These are phyloP conservation scores for Aspergillus phoenicis DNA, from an alignment of 2,329 filamentous ascomycete genomes.

Conservation along the genomic window DNA sequence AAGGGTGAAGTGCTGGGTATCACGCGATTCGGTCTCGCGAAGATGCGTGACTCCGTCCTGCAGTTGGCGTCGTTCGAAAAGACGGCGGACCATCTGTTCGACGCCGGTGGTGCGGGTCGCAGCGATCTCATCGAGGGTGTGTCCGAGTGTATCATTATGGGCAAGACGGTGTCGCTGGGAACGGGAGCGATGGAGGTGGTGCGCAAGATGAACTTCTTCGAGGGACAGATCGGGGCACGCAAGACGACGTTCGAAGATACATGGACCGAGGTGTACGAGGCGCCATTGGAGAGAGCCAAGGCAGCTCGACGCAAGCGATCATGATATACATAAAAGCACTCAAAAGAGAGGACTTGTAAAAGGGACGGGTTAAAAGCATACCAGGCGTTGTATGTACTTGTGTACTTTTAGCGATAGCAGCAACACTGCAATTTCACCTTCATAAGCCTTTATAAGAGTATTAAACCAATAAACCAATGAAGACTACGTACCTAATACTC, in stretches of 20 bases:
- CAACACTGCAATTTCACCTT: background rate
- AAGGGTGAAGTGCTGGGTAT: slow-evolving; percentile 97
- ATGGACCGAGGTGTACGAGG: slow-evolving; percentile 34
- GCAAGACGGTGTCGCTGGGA: slow-evolving; percentile 87
- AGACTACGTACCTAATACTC: too few relatives aligned
- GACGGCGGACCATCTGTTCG: slow-evolving; percentile 95
- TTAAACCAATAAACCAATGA: too few relatives aligned
- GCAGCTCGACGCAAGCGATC: slow-evolving; percentile 9
- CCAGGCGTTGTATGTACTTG: slow-evolving; percentile 4
- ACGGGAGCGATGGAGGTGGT: slow-evolving; percentile 93
- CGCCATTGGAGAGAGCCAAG: slow-evolving; percentile 14
- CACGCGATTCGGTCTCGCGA: slow-evolving; percentile 91
- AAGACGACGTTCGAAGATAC: slow-evolving; percentile 69
- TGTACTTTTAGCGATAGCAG: slow-evolving; percentile 3
- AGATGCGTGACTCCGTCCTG: slow-evolving; percentile 92
- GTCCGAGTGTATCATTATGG: slow-evolving; percentile 96
- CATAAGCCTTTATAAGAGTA: background rate
- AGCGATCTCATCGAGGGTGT: slow-evolving; percentile 91
- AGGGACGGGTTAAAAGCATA: slow-evolving; percentile 10
- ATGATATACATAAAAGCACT: background rate
- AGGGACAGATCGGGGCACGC: slow-evolving; percentile 60
- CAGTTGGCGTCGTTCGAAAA: slow-evolving; percentile 97
- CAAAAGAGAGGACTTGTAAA: slow-evolving; percentile 2
- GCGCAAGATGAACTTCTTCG: slow-evolving; percentile 68
- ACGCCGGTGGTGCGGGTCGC: slow-evolving; percentile 90